phyloP scores from a whole-genome alignment of 768 basidiomycete genomes.

The Tulasnella sp. region DNA sequence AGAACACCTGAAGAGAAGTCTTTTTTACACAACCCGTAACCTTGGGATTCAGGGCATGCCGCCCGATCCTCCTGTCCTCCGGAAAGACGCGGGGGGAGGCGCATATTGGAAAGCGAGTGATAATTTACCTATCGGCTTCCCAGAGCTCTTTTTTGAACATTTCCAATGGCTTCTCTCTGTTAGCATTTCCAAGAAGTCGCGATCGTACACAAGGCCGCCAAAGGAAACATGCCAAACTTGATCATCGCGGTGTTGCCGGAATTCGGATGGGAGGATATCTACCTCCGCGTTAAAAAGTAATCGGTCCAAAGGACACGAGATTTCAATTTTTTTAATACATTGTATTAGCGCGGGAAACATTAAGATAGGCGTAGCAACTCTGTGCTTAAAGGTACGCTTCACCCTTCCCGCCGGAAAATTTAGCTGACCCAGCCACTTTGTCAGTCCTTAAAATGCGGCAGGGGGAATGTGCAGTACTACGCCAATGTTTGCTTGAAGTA shows the following conservation, averaged over 20 bases:
- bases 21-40: not conserved
- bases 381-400: slow-evolving; percentile 60
- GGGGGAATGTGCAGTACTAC: slow-evolving; percentile 69
- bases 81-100: slow-evolving; percentile 61
- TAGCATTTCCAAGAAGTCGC: slow-evolving; percentile 60
- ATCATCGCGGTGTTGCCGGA: slow-evolving; percentile 74
- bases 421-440: slow-evolving; percentile 40
- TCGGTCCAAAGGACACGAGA: not conserved
- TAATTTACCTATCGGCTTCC: too few species aligned
- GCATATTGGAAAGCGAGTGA: slow-evolving; percentile 41
- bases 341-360: slow-evolving; percentile 67
- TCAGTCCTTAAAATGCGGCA: slow-evolving; percentile 6
- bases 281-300: slow-evolving; percentile 77
- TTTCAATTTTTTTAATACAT: not conserved
- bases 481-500: slow-evolving; percentile 79
- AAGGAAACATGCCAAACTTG: slow-evolving; percentile 54
- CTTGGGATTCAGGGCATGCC: slow-evolving; percentile 63
- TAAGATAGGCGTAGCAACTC: slow-evolving; percentile 73
- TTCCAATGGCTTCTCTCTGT: not conserved
- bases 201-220: slow-evolving; percentile 49
- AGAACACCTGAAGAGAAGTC: not conserved
- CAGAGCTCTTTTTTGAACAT: too few species aligned
- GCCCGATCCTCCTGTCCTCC: slow-evolving; percentile 51
- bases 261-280: slow-evolving; percentile 67
- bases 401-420: not conserved